Evolutionary conservation across 345 rosid genomes (phyloP).

Genomic region (Diplotaxis tenuifolia): DNA sequence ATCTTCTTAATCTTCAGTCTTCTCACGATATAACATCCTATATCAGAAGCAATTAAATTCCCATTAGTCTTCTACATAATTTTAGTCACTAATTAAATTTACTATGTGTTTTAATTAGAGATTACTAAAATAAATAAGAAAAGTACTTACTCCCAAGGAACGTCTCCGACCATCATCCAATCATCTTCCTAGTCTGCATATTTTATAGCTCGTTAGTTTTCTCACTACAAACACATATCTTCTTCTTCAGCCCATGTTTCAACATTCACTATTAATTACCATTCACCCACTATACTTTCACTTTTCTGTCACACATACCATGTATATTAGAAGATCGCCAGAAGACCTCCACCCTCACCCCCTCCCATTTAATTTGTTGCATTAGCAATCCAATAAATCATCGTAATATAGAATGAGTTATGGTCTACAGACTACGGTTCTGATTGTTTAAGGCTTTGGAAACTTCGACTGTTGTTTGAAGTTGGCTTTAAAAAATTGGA

Average conservation of each 20-base stretch:
- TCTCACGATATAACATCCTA: conserved; percentile 34
- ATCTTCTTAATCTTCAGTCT: conserved; percentile 33
- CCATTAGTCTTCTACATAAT: conserved; percentile 1
- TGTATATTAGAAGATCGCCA: not conserved
- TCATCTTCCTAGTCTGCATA: conserved; percentile 41
- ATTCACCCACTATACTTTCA: not conserved
- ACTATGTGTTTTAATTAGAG: not conserved
- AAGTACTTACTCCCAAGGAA: conserved; percentile 40
- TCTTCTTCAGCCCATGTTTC: conserved; percentile 41
- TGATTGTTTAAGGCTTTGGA: too few relatives aligned
- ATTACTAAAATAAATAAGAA: not conserved
- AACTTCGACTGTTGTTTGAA: too few relatives aligned
- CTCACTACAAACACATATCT: conserved; percentile 32
- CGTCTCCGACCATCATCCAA: conserved; percentile 43
- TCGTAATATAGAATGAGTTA: not conserved
- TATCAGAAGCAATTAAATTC: not conserved
- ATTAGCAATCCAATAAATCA: not conserved
- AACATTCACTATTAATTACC: not conserved
- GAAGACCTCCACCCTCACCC: not conserved
- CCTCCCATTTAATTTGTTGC: not conserved
- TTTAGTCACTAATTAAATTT: not conserved
- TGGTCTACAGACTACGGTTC: not conserved
- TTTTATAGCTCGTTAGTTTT: conserved; percentile 39
- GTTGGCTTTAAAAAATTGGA: too few relatives aligned
- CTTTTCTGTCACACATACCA: not conserved